These are phyloP conservation scores for Pseudogymnoascus sp. DNA, from an alignment of 2,329 filamentous ascomycete genomes.

Conservation along the genomic window DNA sequence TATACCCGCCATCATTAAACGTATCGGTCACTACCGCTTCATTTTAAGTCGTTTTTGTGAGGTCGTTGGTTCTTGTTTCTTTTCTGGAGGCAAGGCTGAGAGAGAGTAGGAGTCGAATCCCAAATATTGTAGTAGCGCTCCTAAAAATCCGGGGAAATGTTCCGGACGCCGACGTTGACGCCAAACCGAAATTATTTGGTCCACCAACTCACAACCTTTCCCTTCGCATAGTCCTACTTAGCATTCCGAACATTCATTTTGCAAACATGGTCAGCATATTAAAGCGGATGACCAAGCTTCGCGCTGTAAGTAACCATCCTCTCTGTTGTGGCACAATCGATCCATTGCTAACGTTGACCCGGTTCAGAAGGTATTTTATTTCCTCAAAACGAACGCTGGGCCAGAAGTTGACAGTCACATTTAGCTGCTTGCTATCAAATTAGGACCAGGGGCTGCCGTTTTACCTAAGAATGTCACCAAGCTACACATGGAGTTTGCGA, in stretches of 20 bases:
- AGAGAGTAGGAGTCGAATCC: background rate
- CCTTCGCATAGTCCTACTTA: background rate
- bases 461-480: slow-evolving; percentile 69
- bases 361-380: slow-evolving; percentile 26
- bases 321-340: slow-evolving; percentile 13
- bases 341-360: slow-evolving; percentile 16
- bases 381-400: background rate
- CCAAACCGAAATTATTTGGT: slow-evolving; percentile 7
- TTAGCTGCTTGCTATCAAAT: slow-evolving; percentile 66
- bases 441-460: slow-evolving; percentile 75
- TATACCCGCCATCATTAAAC: background rate
- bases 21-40: background rate
- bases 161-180: background rate
- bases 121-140: background rate
- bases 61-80: background rate
- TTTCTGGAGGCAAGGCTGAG: background rate
- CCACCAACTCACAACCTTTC: background rate
- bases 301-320: slow-evolving; percentile 49
- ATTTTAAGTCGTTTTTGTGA: background rate
- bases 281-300: slow-evolving; percentile 68
- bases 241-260: background rate
- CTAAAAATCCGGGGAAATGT: slow-evolving; percentile 6
- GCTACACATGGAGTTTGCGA: slow-evolving; percentile 68
- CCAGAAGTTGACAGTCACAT: slow-evolving; percentile 17
- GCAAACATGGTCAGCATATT: slow-evolving; percentile 48